A percentile compares a stretch with the other conserved stretches of the same genome.
Conservation (phyloP, 768 basidiomycete species). For the Tylopilus vinaceipallidus region DNA sequence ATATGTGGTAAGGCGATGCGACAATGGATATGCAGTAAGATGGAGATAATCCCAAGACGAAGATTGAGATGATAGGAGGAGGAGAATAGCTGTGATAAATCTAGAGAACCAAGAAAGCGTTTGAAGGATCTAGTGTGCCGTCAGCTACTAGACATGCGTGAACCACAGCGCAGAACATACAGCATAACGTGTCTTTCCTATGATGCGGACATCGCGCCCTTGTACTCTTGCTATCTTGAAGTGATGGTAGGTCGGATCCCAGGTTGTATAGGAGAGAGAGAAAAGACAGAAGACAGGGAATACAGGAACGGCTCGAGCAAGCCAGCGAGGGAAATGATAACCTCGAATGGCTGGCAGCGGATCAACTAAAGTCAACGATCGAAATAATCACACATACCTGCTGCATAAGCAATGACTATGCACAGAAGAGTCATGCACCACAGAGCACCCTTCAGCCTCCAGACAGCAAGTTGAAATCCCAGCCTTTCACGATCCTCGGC, state of each 20-base stretch:
- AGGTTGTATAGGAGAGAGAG: constrained; percentile 77
- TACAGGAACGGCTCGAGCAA: constrained; percentile 32
- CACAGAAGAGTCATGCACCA: constrained; percentile 53
- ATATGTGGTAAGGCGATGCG: constrained; percentile 41
- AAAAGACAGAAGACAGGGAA: constrained; percentile 51
- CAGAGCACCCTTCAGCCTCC: constrained; percentile 67
- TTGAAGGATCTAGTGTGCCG: constrained; percentile 52
- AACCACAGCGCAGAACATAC: constrained; percentile 38
- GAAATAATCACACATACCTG: constrained; percentile 39
- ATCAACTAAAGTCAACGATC: constrained; percentile 1
- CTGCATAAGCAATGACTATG: constrained; percentile 41
- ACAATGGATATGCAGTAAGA: constrained; percentile 36
- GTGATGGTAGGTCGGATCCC: constrained; percentile 80
- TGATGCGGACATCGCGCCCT: constrained; percentile 67
- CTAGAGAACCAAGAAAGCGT: constrained; percentile 57
- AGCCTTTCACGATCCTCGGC: constrained; percentile 43
- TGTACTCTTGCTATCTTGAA: constrained; percentile 60
- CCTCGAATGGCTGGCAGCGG: constrained; percentile 20
- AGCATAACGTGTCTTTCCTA: constrained; percentile 61
- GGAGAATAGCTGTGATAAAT: constrained; percentile 45
- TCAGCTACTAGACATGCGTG: background rate
- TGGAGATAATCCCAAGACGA: constrained; percentile 40
- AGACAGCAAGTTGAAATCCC: constrained; percentile 52
- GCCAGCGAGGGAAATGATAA: constrained; percentile 16
- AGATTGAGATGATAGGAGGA: constrained; percentile 42